Evolutionary conservation across 1,139 yeast genomes (phyloP).

Genomic region (Geotrichum cucujoidarum): DNA sequence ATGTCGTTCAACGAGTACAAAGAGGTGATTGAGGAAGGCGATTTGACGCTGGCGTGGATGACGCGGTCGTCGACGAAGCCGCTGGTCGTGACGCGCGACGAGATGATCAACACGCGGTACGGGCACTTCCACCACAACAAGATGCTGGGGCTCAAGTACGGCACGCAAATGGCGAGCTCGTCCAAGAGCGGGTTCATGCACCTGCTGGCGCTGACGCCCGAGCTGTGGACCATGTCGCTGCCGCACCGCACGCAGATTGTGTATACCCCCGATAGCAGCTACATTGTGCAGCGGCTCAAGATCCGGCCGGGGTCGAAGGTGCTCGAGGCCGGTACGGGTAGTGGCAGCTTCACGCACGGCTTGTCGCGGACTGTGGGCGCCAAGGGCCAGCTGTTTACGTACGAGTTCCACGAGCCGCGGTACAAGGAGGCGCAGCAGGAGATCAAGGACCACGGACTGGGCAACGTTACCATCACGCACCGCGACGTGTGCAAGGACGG

Average conservation of each 20-base stretch:
- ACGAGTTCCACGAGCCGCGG: constrained; percentile 86
- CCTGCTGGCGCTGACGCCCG: constrained; percentile 86
- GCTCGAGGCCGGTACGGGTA: constrained; percentile 97
- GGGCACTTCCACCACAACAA: constrained; percentile 79
- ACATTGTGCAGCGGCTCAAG: constrained; percentile 74
- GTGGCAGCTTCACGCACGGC: constrained; percentile 93
- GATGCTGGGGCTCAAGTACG: constrained; percentile 79
- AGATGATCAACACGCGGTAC: constrained; percentile 70
- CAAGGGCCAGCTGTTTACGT: constrained; percentile 68
- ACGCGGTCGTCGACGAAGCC: constrained; percentile 79
- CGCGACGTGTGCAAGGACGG: constrained; percentile 92
- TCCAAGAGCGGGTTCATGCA: constrained; percentile 85
- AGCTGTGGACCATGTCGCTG: constrained; percentile 87
- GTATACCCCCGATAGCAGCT: constrained; percentile 91
- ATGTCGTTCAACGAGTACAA: constrained; percentile 45
- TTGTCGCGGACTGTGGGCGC: constrained; percentile 71
- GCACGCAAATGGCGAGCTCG: constrained; percentile 78
- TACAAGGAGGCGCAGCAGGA: constrained; percentile 74
- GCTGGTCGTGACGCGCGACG: constrained; percentile 54
- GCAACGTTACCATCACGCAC: constrained; percentile 61
- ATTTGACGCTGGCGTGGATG: constrained; percentile 78
- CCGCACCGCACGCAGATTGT: constrained; percentile 98
- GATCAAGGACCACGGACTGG: constrained; percentile 65
- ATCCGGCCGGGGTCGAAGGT: constrained; percentile 72
- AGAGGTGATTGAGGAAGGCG: constrained; percentile 69